Evolutionary conservation across 2,329 filamentous ascomycete genomes (phyloP).

Genomic region (Aureobasidium mangrovei): DNA sequence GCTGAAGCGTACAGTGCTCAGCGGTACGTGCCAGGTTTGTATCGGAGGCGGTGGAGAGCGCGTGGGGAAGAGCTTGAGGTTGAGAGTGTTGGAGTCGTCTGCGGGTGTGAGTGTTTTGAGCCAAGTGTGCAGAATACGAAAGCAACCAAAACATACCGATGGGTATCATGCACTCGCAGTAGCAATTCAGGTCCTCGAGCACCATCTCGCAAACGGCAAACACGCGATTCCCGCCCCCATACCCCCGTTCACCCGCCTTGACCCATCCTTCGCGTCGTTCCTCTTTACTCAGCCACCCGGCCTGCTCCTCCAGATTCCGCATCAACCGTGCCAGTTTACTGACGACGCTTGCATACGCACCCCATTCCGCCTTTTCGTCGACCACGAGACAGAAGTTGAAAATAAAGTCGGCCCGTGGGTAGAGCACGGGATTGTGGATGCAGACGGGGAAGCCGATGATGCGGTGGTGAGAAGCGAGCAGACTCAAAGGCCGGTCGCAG

Average conservation of each 20-base stretch:
- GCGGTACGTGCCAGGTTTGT: slow-evolving; percentile 82
- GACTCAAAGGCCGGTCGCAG: slow-evolving; percentile 63
- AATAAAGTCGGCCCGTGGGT: slow-evolving; percentile 87
- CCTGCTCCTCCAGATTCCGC: slow-evolving; percentile 85
- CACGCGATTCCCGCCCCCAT: slow-evolving; percentile 35
- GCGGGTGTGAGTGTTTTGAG: not conserved
- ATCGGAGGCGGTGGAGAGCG: slow-evolving; percentile 69
- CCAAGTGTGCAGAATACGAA: not conserved
- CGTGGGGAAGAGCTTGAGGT: slow-evolving; percentile 89
- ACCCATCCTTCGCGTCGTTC: slow-evolving; percentile 28
- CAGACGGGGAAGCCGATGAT: slow-evolving; percentile 85
- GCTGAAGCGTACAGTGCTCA: slow-evolving; percentile 50
- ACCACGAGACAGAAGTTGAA: slow-evolving; percentile 94
- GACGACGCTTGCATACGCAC: slow-evolving; percentile 58
- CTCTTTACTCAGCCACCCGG: slow-evolving; percentile 65
- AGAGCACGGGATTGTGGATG: slow-evolving; percentile 60
- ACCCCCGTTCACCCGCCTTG: slow-evolving; percentile 23
- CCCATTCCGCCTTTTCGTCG: slow-evolving; percentile 56
- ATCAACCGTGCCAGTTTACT: slow-evolving; percentile 77
- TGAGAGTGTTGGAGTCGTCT: slow-evolving; percentile 91
- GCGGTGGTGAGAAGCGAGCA: slow-evolving; percentile 49
- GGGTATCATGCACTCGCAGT: slow-evolving; percentile 96
- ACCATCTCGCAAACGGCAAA: slow-evolving; percentile 74
- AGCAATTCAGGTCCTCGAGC: slow-evolving; percentile 90
- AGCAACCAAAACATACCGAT: slow-evolving; percentile 53